Conservation (phyloP, 192 early-diverging fungal species). For the Phlyctochytrium arcticum region DNA sequence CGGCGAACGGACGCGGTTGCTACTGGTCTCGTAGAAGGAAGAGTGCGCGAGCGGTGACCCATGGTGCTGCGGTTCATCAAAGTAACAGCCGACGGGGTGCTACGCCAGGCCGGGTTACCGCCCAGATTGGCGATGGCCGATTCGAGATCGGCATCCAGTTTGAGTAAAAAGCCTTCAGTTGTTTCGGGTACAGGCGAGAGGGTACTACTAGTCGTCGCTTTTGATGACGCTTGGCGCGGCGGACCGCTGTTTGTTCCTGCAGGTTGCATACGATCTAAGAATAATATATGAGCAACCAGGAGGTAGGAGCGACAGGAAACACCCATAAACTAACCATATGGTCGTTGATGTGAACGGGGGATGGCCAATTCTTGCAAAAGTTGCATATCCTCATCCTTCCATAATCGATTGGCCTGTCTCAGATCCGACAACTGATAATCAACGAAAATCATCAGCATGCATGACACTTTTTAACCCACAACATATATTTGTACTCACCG, state of each 20-base stretch:
- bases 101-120: neutral
- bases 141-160: neutral
- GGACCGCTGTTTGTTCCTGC: neutral
- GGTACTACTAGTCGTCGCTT: no score
- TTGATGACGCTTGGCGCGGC: neutral
- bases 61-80: neutral
- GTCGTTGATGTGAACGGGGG: neutral
- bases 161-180: neutral
- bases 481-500: neutral
- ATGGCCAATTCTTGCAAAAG: neutral
- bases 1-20: neutral
- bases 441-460: neutral
- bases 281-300: neutral
- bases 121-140: neutral
- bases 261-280: neutral
- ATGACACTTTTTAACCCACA: neutral
- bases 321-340: neutral
- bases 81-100: neutral
- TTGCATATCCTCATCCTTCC: conserved; percentile 1
- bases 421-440: neutral
- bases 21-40: neutral
- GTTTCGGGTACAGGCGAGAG: conserved; percentile 1
- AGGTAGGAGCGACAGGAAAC: neutral
- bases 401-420: neutral
- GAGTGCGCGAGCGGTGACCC: no score